Evolutionary conservation across 371 early-diverging fungal species (phyloP).

Genomic region (Saksenaea oblongispora): DNA sequence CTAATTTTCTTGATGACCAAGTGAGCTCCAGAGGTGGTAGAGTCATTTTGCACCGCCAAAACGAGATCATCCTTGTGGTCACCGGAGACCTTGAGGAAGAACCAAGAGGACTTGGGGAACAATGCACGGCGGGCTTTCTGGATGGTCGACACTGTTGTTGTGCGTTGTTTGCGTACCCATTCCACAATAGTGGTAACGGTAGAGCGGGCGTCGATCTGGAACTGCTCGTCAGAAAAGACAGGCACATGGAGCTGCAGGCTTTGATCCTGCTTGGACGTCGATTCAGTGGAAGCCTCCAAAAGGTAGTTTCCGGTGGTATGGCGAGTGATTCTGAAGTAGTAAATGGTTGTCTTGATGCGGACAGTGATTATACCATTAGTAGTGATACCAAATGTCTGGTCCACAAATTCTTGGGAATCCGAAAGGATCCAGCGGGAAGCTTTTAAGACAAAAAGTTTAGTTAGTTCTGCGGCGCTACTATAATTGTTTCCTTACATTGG

Average conservation of each 20-base stretch:
- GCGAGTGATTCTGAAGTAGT: constrained; percentile 38
- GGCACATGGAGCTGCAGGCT: constrained; percentile 36
- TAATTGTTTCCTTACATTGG: not conserved
- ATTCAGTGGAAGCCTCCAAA: constrained; percentile 16
- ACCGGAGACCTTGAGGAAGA: constrained; percentile 41
- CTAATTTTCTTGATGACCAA: constrained; percentile 31
- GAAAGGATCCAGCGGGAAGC: constrained; percentile 42
- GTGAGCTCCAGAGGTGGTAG: constrained; percentile 12
- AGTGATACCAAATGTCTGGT: constrained; percentile 37
- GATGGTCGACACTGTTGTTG: constrained; percentile 18
- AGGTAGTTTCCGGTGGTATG: constrained; percentile 15
- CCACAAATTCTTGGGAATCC: constrained; percentile 24
- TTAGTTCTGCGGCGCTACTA: too few species aligned
- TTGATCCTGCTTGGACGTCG: constrained; percentile 6
- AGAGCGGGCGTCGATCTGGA: constrained; percentile 15
- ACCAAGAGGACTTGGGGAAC: constrained; percentile 40
- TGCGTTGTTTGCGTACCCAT: constrained; percentile 28
- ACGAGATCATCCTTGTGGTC: constrained; percentile 27
- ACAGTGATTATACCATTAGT: constrained; percentile 32
- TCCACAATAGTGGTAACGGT: constrained; percentile 17
- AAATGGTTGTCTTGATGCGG: constrained; percentile 27
- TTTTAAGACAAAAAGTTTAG: not conserved
- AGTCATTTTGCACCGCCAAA: constrained; percentile 24
- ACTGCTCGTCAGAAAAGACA: constrained; percentile 30
- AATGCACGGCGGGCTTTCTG: constrained; percentile 23